Evolutionary conservation across 1,139 yeast species (phyloP).

Genomic region (Taphrina betulina): DNA sequence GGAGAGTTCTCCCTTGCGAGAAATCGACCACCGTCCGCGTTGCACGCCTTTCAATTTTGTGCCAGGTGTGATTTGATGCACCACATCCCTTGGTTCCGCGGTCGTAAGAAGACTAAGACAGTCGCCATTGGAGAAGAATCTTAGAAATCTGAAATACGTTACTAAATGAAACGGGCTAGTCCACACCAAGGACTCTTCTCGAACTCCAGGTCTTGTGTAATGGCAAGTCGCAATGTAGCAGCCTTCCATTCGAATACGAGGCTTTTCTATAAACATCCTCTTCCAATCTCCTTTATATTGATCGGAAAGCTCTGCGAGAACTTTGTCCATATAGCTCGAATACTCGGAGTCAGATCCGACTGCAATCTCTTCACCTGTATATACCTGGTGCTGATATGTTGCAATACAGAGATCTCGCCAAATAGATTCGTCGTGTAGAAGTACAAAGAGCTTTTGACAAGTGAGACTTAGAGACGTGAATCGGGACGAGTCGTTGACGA

Average conservation of each 20-base stretch:
- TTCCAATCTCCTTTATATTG: conserved; percentile 44
- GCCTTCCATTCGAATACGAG: conserved; percentile 77
- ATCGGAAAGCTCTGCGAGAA: conserved; percentile 31
- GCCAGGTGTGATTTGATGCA: conserved; percentile 40
- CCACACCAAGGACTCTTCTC: conserved; percentile 57
- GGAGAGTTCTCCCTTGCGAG: conserved; percentile 4
- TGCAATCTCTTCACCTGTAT: conserved; percentile 33
- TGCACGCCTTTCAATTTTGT: conserved; percentile 29
- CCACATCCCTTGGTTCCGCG: conserved; percentile 62
- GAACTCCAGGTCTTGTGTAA: conserved; percentile 76
- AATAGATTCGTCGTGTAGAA: conserved; percentile 59
- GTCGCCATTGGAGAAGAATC: conserved; percentile 78
- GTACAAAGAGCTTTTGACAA: conserved; percentile 60
- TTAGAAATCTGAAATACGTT: conserved; percentile 78
- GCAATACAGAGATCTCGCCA: conserved; percentile 60
- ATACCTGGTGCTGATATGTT: conserved; percentile 58
- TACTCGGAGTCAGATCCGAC: conserved; percentile 27
- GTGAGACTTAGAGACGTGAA: conserved; percentile 66
- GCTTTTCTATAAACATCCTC: conserved; percentile 52
- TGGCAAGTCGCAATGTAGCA: conserved; percentile 82
- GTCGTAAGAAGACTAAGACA: conserved; percentile 66
- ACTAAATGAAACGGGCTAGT: conserved; percentile 74
- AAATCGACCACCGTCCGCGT: conserved; percentile 25
- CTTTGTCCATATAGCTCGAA: neutral
- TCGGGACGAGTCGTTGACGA: conserved; percentile 49